Evolutionary conservation across 2,329 filamentous ascomycete species (phyloP).

Genomic region (Fusarium ambrosium): DNA sequence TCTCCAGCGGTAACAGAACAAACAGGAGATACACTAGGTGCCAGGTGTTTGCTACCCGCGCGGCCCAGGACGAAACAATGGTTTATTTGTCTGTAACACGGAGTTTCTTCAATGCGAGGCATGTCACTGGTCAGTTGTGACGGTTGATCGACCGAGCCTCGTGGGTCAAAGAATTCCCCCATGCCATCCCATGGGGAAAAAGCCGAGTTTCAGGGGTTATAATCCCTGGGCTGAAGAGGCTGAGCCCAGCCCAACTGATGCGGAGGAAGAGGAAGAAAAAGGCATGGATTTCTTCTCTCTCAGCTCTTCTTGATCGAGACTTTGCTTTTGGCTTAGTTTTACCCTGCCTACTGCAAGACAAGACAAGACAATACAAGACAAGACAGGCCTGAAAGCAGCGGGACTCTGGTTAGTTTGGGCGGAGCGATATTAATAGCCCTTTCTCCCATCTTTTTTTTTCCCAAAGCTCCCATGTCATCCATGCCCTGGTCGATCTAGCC

Average conservation of each 20-base stretch:
- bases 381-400: neutral
- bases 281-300: neutral
- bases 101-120: constrained; percentile 8
- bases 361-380: neutral
- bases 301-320: neutral
- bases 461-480: constrained; percentile 20
- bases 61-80: constrained; percentile 43
- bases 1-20: constrained; percentile 9
- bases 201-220: constrained; percentile 8
- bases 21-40: constrained; percentile 2
- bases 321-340: neutral
- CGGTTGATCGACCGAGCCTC: constrained; percentile 30
- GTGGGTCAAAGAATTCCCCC: constrained; percentile 8
- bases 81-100: constrained; percentile 39
- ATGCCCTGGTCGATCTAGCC: constrained; percentile 31
- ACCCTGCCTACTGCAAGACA: neutral
- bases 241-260: constrained; percentile 13
- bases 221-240: neutral
- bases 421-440: constrained; percentile 19
- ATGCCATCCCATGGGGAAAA: neutral
- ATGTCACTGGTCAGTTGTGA: constrained; percentile 32
- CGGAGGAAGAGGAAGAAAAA: constrained; percentile 15
- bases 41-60: constrained; percentile 36
- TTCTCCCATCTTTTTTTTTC: constrained; percentile 8
- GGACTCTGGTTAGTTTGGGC: neutral